Evolutionary conservation across 1,284 basidiomycete species (phyloP).

Genomic region (Moniliella sp.): DNA sequence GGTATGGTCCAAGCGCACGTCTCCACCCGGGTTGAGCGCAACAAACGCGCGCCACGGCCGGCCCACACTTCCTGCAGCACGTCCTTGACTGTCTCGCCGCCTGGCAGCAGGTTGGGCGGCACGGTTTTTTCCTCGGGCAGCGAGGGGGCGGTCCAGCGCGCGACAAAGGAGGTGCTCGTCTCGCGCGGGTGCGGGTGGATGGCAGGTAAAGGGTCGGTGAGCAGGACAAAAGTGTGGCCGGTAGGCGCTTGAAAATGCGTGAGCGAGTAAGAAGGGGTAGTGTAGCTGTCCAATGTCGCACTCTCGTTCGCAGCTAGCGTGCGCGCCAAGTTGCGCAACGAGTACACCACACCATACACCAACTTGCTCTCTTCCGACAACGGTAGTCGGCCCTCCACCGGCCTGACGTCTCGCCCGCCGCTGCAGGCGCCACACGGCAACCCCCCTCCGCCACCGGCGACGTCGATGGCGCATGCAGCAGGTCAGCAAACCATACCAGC

Average conservation of each 20-base stretch:
- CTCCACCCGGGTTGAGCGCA: neutral
- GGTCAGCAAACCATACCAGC: no score
- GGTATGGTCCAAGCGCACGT: neutral
- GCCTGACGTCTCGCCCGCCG: neutral
- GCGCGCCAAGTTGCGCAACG: slow-evolving; percentile 77
- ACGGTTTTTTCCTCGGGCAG: neutral
- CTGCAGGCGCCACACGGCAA: neutral
- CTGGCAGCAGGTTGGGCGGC: slow-evolving; percentile 1
- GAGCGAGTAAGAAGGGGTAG: slow-evolving; percentile 74
- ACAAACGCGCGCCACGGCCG: neutral
- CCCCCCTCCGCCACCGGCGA: neutral
- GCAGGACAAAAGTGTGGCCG: slow-evolving; percentile 81
- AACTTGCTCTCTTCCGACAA: slow-evolving; percentile 96
- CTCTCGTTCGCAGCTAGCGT: slow-evolving; percentile 42
- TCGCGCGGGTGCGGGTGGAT: no score
- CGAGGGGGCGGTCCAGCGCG: no score
- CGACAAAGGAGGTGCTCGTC: no score
- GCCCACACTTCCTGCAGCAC: slow-evolving; percentile 1
- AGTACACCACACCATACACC: slow-evolving; percentile 83
- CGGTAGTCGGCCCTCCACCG: no score
- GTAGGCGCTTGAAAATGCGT: slow-evolving; percentile 78
- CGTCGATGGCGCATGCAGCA: no score
- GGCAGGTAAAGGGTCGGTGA: slow-evolving; percentile 84
- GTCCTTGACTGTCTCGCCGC: slow-evolving; percentile 1
- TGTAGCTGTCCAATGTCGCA: slow-evolving; percentile 54